Percentiles rank a stretch among this genome's conserved stretches.
These are phyloP conservation scores for Tetraselmis chui DNA, from an alignment of 139 green algal species.

Conservation along the genomic window DNA sequence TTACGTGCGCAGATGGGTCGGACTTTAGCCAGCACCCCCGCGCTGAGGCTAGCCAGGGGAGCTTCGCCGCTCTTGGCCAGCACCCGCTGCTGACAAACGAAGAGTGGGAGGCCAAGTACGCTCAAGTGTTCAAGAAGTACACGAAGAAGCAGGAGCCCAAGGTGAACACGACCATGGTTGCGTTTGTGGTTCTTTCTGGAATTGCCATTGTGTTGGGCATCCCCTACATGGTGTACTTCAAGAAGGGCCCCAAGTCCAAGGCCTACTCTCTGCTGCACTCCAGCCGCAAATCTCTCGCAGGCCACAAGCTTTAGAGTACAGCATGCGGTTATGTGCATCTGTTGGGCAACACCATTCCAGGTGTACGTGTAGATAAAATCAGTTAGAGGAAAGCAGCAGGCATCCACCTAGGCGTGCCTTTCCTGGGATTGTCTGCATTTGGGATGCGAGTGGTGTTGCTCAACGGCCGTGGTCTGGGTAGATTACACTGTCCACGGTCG, in stretches of 20 bases:
- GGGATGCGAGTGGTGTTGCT: too few relatives aligned
- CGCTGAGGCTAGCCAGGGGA: constrained; percentile 8
- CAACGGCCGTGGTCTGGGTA: too few relatives aligned
- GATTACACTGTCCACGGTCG: too few relatives aligned
- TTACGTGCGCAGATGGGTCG: constrained; percentile 40
- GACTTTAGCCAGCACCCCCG: constrained; percentile 20
- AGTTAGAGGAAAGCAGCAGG: too few relatives aligned
- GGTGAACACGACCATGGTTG: constrained; percentile 50
- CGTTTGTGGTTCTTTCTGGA: constrained; percentile 45
- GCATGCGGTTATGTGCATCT: too few relatives aligned
- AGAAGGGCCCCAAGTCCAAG: constrained; percentile 12
- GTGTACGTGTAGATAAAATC: too few relatives aligned
- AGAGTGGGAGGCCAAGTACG: constrained; percentile 48
- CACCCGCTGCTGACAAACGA: constrained; percentile 34
- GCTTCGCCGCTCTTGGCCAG: background rate
- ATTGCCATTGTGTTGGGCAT: constrained; percentile 49
- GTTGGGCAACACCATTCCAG: too few relatives aligned
- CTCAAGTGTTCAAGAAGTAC: constrained; percentile 43
- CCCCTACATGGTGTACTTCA: constrained; percentile 40
- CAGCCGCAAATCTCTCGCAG: background rate
- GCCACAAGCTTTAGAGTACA: background rate
- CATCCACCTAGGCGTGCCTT: too few relatives aligned
- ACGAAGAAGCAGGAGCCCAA: constrained; percentile 42
- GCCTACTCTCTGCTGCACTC: background rate
- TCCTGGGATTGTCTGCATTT: too few relatives aligned